Evolutionary conservation across 345 rosid species (phyloP).

Genomic region (Syzygium oleosum): DNA sequence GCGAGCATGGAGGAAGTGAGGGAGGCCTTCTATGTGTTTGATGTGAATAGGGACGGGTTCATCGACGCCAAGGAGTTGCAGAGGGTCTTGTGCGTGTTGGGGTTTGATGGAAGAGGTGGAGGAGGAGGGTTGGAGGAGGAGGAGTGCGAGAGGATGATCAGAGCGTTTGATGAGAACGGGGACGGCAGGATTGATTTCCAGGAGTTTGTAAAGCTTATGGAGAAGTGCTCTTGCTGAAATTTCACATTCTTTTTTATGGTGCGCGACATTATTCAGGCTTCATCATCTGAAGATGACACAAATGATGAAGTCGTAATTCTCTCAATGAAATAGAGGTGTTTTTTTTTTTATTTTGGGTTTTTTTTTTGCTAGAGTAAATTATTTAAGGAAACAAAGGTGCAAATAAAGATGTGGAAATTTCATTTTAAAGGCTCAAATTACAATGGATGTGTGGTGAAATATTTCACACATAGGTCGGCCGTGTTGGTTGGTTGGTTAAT

Average conservation of each 20-base stretch:
- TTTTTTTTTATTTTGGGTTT: background rate
- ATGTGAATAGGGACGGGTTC: slow-evolving; percentile 70
- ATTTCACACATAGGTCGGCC: background rate
- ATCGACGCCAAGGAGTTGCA: slow-evolving; percentile 65
- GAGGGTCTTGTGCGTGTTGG: slow-evolving; percentile 46
- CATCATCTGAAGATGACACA: background rate
- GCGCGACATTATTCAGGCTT: background rate
- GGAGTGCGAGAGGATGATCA: slow-evolving; percentile 61
- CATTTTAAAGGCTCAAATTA: background rate
- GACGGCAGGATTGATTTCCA: slow-evolving; percentile 61
- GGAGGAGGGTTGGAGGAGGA: slow-evolving; percentile 6
- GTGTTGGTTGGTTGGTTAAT: background rate
- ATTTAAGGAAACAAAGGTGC: background rate
- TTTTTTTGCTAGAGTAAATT: background rate
- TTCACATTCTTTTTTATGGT: background rate
- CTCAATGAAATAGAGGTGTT: background rate
- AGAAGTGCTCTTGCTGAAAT: slow-evolving; percentile 37
- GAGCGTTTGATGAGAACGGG: slow-evolving; percentile 38
- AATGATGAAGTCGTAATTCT: background rate
- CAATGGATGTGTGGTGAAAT: background rate
- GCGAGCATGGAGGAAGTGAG: slow-evolving; percentile 72
- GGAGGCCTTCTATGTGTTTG: slow-evolving; percentile 75
- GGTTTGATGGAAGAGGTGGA: slow-evolving; percentile 27
- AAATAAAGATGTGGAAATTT: background rate
- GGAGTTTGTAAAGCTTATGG: slow-evolving; percentile 73